phyloP scores from a whole-genome alignment of 2,329 filamentous ascomycete species.

The Ascomycota sp. region DNA sequence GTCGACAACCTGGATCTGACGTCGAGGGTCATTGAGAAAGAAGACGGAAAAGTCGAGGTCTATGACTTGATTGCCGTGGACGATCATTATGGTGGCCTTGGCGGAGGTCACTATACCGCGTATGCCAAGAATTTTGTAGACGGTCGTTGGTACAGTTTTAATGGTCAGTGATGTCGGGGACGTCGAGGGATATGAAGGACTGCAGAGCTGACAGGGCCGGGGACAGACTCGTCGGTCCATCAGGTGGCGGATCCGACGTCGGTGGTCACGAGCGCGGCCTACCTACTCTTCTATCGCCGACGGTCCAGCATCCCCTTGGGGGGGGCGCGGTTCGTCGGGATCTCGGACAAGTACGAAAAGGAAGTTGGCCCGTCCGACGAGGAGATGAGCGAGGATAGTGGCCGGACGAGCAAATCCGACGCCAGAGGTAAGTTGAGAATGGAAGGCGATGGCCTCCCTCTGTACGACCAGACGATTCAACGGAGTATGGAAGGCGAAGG shows the following conservation, averaged over 20 bases:
- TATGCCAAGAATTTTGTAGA: slow-evolving; percentile 84
- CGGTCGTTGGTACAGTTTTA: slow-evolving; percentile 84
- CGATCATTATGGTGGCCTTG: slow-evolving; percentile 81
- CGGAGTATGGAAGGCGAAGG: slow-evolving; percentile 27
- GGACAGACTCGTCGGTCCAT: slow-evolving; percentile 50
- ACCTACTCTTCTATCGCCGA: slow-evolving; percentile 87
- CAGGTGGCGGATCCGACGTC: slow-evolving; percentile 33
- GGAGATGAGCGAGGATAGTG: slow-evolving; percentile 54
- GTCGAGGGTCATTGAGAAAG: slow-evolving; percentile 53
- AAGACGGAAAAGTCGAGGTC: slow-evolving; percentile 58
- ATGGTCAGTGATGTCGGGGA: slow-evolving; percentile 37
- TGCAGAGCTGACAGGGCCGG: background rate
- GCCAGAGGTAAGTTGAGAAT: slow-evolving; percentile 8
- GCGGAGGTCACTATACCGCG: slow-evolving; percentile 89
- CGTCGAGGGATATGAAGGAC: background rate
- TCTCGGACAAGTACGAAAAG: slow-evolving; percentile 41
- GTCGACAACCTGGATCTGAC: slow-evolving; percentile 68
- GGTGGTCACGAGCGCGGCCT: slow-evolving; percentile 57
- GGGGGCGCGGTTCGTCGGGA: slow-evolving; percentile 48
- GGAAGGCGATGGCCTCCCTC: slow-evolving; percentile 12
- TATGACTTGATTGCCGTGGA: slow-evolving; percentile 94
- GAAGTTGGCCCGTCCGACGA: slow-evolving; percentile 22
- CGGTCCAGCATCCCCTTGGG: slow-evolving; percentile 58
- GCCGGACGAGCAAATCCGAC: slow-evolving; percentile 23
- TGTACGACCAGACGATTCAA: slow-evolving; percentile 15